These are phyloP conservation scores for Peribolospora baueri DNA, from an alignment of 768 basidiomycete species.

Conservation along the genomic window DNA sequence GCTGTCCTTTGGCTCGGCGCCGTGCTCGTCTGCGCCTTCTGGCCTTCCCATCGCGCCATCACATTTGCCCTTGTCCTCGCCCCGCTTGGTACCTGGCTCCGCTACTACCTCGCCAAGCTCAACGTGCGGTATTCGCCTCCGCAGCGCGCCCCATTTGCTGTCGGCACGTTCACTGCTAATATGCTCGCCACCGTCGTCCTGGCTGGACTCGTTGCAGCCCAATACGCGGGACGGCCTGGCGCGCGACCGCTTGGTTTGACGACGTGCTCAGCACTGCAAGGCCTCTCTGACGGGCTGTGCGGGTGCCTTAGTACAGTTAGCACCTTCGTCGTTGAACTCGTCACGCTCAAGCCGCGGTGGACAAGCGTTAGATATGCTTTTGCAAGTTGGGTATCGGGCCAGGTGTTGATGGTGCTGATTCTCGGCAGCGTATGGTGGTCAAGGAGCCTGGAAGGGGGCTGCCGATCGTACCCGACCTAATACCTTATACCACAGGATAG, in stretches of 20 bases:
- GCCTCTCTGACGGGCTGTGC: constrained; percentile 73
- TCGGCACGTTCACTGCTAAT: constrained; percentile 60
- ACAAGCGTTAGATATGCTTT: constrained; percentile 44
- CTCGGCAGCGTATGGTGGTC: constrained; percentile 40
- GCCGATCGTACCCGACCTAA: too few species aligned
- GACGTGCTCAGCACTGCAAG: constrained; percentile 51
- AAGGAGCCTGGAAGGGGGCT: too few species aligned
- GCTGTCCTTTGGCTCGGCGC: constrained; percentile 32
- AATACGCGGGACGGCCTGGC: constrained; percentile 23
- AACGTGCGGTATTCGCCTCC: constrained; percentile 26
- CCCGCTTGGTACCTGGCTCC: constrained; percentile 64
- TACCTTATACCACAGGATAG: too few species aligned
- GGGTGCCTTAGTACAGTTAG: constrained; percentile 85
- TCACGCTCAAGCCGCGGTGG: constrained; percentile 28
- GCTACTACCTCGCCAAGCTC: constrained; percentile 51
- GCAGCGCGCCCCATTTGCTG: constrained; percentile 34
- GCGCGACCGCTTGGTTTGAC: constrained; percentile 8
- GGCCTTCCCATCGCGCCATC: constrained; percentile 41
- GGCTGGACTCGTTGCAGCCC: constrained; percentile 44
- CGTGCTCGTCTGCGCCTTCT: constrained; percentile 45
- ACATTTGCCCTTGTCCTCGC: constrained; percentile 72
- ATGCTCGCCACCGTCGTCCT: constrained; percentile 58
- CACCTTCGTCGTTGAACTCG: constrained; percentile 66
- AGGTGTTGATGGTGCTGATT: constrained; percentile 44
- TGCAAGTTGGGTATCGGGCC: constrained; percentile 43